These are phyloP conservation scores for Collybia sp. DNA, from an alignment of 768 basidiomycete species.

Conservation along the genomic window DNA sequence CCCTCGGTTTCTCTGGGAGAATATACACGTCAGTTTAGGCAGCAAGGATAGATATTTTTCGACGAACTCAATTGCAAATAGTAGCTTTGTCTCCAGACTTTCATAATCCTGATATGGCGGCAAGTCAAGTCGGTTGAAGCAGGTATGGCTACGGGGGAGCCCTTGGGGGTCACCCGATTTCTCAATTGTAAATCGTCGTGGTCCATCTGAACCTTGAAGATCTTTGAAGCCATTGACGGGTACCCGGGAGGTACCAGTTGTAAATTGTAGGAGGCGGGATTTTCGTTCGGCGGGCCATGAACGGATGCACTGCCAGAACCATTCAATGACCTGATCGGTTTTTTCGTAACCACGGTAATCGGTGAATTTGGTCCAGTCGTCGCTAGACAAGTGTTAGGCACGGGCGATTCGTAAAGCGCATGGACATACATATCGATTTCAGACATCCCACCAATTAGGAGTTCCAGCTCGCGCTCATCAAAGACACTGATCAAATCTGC, in stretches of 20 bases:
- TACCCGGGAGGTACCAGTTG: conserved; percentile 79
- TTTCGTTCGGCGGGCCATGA: conserved; percentile 90
- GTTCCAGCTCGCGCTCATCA: conserved; percentile 85
- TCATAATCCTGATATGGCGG: conserved; percentile 89
- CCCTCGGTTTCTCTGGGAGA: conserved; percentile 68
- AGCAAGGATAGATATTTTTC: conserved; percentile 1
- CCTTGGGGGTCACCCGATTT: conserved; percentile 89
- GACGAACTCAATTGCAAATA: conserved; percentile 78
- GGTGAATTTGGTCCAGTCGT: conserved; percentile 93
- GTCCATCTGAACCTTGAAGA: conserved; percentile 89
- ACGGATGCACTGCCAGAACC: conserved; percentile 94
- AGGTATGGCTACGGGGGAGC: conserved; percentile 88
- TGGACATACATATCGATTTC: conserved; percentile 76
- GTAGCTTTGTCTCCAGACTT: conserved; percentile 80
- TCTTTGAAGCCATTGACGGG: conserved; percentile 96
- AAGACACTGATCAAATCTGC: conserved; percentile 83
- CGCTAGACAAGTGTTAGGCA: conserved; percentile 32
- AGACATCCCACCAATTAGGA: conserved; percentile 90
- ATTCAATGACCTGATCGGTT: conserved; percentile 84
- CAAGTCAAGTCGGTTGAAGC: conserved; percentile 87
- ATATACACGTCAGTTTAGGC: conserved; percentile 1
- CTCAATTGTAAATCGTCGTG: conserved; percentile 90
- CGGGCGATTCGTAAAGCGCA: neutral
- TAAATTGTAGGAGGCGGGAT: conserved; percentile 83
- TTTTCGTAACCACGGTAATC: conserved; percentile 88